These are phyloP conservation scores for Tolypocladium cylindrosporum DNA, from an alignment of 2,329 filamentous ascomycete species.

Conservation along the genomic window DNA sequence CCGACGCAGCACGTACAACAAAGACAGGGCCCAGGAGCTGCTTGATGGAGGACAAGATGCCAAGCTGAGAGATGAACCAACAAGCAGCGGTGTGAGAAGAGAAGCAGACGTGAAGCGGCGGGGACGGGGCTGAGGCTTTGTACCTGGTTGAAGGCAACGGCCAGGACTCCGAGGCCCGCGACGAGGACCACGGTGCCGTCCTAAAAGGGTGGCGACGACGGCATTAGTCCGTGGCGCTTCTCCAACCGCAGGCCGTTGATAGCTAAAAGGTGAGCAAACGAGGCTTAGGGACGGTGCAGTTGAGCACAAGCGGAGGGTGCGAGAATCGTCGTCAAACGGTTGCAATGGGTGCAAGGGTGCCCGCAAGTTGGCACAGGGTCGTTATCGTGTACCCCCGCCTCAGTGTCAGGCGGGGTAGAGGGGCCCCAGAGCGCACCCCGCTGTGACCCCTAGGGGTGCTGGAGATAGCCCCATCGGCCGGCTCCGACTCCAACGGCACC, in stretches of 20 bases:
- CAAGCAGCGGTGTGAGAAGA: not conserved
- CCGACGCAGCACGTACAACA: not conserved
- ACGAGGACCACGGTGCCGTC: constrained; percentile 2
- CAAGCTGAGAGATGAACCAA: not conserved
- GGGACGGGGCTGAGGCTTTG: not conserved
- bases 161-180: not conserved
- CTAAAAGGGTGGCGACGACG: constrained; percentile 2
- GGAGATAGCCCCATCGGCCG: constrained; percentile 14
- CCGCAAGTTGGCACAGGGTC: not conserved
- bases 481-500: constrained; percentile 16
- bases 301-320: not conserved
- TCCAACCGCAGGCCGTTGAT: not conserved
- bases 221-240: not conserved
- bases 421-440: not conserved
- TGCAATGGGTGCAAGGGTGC: not conserved
- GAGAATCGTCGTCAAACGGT: not conserved
- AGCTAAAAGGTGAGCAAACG: not conserved
- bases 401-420: not conserved
- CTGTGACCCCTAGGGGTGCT: not conserved
- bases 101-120: not conserved
- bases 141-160: not conserved
- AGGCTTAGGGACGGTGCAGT: not conserved
- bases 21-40: not conserved
- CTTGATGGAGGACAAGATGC: not conserved
- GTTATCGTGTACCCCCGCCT: not conserved